phyloP scores from a whole-genome alignment of 768 basidiomycete genomes.

The Sarcodon aspratus region DNA sequence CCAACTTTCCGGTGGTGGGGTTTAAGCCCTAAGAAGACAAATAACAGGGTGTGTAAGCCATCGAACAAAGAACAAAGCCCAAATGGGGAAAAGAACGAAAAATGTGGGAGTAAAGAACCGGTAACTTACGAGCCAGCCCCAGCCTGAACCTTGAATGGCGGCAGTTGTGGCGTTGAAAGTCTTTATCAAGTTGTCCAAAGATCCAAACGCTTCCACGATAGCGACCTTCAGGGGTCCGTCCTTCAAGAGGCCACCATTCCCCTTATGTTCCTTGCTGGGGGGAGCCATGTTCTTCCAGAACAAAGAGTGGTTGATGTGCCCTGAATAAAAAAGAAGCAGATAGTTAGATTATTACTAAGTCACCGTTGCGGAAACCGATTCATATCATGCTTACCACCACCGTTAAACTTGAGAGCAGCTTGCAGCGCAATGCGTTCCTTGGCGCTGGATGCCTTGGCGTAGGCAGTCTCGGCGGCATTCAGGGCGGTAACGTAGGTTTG shows the following conservation, averaged over 20 bases:
- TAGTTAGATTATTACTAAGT: not conserved
- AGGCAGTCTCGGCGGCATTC: conserved; percentile 78
- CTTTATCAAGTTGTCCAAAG: conserved; percentile 59
- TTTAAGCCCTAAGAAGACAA: conserved; percentile 47
- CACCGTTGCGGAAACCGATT: not conserved
- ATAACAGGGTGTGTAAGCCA: conserved; percentile 1
- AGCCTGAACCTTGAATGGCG: conserved; percentile 86
- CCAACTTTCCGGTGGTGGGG: conserved; percentile 55
- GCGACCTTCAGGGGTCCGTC: conserved; percentile 58
- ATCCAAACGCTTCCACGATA: conserved; percentile 53
- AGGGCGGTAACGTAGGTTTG: conserved; percentile 90
- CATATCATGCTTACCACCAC: conserved; percentile 55
- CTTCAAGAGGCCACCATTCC: conserved; percentile 45
- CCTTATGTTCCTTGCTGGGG: conserved; percentile 35
- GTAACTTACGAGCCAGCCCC: conserved; percentile 87
- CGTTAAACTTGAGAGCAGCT: conserved; percentile 91
- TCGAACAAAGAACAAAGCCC: not conserved
- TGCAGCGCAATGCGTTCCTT: conserved; percentile 83
- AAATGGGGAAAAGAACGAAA: not conserved
- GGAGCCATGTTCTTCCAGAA: conserved; percentile 96
- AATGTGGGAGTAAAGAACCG: too few species aligned
- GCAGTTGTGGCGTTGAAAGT: conserved; percentile 81
- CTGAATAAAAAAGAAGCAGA: conserved; percentile 21
- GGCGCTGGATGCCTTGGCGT: conserved; percentile 53
- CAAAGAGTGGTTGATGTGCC: conserved; percentile 89